Base-by-base conservation (phyloP, 2,329 filamentous ascomycete genomes). In the Coniochaeta sp. region DNA sequence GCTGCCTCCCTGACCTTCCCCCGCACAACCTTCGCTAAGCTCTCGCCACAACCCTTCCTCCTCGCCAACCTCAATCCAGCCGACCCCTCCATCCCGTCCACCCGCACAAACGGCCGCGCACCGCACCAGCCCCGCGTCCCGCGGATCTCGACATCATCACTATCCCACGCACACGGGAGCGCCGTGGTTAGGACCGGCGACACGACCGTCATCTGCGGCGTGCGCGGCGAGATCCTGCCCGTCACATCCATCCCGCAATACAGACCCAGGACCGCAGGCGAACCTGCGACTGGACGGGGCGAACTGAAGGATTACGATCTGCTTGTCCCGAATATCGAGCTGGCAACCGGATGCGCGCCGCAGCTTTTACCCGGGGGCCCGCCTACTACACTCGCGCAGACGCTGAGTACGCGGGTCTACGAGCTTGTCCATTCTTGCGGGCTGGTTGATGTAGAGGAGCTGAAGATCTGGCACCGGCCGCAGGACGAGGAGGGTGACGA, bases 121-220 rank as follows among this genome's bases (percentile, higher is more conserved):
- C 84, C 90, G 7, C 77, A 82, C 33, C 83, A 93, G 68, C 85
- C 87, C 61, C 88, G 95, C 52, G 73, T 80, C 24, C 86, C 89
- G n/a, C 86, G 87, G 36, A 81, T 95, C 67, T 95, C 97, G 74
- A 86, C 86, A 0, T 89, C 90, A 28, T 95, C 91, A 24, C 79
- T 99, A 57, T 90, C 91, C 0, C 92, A 99, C 73, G 89, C 91
- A 60, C 88, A 96, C 71, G 95, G 95, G 58, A 96, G 91, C 68
- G 89, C 93, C 0, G 88, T 98, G 0, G 89, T 98, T 57, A 86
- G 95, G 38, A 80, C 90, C 58, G 95, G 95, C 55, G 91, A 96
- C 73, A 98, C 93, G 1, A 92, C 91, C 1, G 91, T 93, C n/a
- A 93, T 99, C 40, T 97, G 93, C 71, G 95, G 93, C 61, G 86